Evolutionary conservation across 371 early-diverging fungal genomes (phyloP).

Genomic region (Sporodiniella umbellata): DNA sequence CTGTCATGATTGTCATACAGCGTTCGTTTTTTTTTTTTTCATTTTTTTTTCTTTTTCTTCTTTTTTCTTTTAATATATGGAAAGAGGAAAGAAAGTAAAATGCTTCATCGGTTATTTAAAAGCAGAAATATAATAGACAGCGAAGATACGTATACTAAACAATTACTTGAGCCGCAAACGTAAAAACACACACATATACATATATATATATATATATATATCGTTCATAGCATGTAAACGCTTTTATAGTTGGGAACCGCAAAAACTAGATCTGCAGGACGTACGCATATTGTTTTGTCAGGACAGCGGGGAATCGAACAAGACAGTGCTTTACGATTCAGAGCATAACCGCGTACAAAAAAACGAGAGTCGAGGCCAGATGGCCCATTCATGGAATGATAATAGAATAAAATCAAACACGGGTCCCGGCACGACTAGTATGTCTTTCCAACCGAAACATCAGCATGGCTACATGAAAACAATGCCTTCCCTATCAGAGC

Average conservation of each 20-base stretch:
- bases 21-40: background rate
- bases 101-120: conserved; percentile 2
- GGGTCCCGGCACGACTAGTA: background rate
- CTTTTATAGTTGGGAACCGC: conserved; percentile 41
- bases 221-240: too few relatives aligned
- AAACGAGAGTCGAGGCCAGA: background rate
- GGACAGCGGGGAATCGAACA: conserved; percentile 41
- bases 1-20: conserved; percentile 4
- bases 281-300: conserved; percentile 39
- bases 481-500: conserved; percentile 20
- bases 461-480: conserved; percentile 27
- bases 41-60: background rate
- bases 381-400: conserved; percentile 42
- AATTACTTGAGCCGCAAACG: background rate
- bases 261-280: conserved; percentile 25
- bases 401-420: background rate
- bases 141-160: background rate
- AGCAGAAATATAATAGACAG: background rate
- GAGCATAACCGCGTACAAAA: conserved; percentile 7
- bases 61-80: conserved; percentile 1
- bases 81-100: background rate
- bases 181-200: too few relatives aligned
- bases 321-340: conserved; percentile 43
- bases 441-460: background rate
- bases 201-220: too few relatives aligned